Evolutionary conservation across 148 eudicot species (phyloP).

Genomic region (Fagopyrum esculentum): DNA sequence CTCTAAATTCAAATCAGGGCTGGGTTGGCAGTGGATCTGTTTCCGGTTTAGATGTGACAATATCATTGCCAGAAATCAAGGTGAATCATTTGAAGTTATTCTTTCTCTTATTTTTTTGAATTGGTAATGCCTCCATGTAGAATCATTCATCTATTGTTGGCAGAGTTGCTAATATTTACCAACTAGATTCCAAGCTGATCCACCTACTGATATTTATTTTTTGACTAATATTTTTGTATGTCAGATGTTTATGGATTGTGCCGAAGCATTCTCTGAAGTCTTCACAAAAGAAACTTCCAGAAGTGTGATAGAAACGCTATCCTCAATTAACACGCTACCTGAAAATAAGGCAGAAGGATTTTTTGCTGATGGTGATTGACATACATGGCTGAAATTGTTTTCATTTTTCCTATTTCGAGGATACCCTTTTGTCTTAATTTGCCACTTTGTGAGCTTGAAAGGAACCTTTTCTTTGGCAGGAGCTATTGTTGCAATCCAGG

Average conservation of each 20-base stretch:
- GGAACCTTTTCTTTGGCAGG: constrained; percentile 35
- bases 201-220: neutral
- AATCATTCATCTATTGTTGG: neutral
- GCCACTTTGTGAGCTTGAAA: constrained; percentile 7
- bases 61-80: constrained; percentile 74
- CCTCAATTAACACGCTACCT: constrained; percentile 32
- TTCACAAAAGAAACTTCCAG: constrained; percentile 29
- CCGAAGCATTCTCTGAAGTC: constrained; percentile 52
- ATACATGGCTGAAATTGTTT: constrained; percentile 12
- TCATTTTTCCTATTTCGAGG: constrained; percentile 6
- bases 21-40: constrained; percentile 82
- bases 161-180: neutral
- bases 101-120: neutral
- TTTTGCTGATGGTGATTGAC: constrained; percentile 69
- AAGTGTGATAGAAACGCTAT: constrained; percentile 29
- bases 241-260: constrained; percentile 58
- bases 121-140: neutral
- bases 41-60: constrained; percentile 60
- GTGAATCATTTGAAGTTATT: constrained; percentile 24
- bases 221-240: constrained; percentile 20
- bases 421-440: constrained; percentile 7
- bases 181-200: constrained; percentile 4
- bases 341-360: constrained; percentile 38
- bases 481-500: constrained; percentile 82
- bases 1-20: constrained; percentile 28